Evolutionary conservation across 2,329 filamentous ascomycete species (phyloP), one percentile per base, ranked within the genome.

Genomic region (Ceratocystis huliohia): DNA sequence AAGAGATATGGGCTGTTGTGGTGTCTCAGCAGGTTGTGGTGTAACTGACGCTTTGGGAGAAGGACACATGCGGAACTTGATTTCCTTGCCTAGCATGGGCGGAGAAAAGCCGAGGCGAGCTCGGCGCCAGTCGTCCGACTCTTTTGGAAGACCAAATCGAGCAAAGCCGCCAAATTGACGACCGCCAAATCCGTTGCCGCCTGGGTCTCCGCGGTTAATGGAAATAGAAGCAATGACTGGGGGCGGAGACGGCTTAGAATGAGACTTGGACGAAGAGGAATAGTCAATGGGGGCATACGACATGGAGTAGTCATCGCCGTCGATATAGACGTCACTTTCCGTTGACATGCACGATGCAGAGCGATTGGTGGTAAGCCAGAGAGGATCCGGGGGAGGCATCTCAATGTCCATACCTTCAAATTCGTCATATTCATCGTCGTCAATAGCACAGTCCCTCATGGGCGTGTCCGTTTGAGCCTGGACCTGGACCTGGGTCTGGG

Each of bases 21-120:
- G 25, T 15, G 61, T 46, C 30, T 61, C 37, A 50, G 44, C 25
- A 33, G 65, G 57, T 6, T 13, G 30, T 15, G 63, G 61, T 17
- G 50, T 63, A 22, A 65, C 41, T 17, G 91, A 95, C 65, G 86
- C 84, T 74, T 93, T 87, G 5, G 93, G 93, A 30, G 92, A 96
- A 8, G 82, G 81, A 73, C 91, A 96, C 73, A 83, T 84, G 44
- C 91, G 89, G 74, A 96, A 96, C 30, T 81, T 79, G 65, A 97
- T 82, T 70, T 96, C 88, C 67, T 80, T 78, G 66, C 93, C 93
- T 10, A 96, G 83, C 91, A 97, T 95, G 8, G 93, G 93, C 50
- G 93, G 93, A 68, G 85, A 85, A 71, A 81, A 78, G 25, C 78
- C 79, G 70, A 81, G 76, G 67, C 81, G 81, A 72, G 80, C 77